Base-by-base conservation (phyloP, 129 eudicot genomes). In the Tanacetum coccineum region DNA sequence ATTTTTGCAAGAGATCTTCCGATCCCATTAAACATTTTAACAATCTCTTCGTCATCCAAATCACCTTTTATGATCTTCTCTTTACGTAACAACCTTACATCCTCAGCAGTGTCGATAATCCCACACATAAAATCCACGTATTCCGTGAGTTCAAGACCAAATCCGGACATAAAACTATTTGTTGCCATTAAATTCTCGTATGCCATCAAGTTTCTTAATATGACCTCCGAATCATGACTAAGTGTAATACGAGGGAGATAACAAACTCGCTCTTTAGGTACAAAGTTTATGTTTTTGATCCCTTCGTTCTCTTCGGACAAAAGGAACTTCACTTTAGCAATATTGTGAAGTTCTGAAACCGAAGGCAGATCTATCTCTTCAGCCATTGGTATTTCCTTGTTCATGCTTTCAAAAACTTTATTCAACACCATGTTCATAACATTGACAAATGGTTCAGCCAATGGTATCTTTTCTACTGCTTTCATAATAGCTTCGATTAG, bases 51-150 rank as follows among this genome's bases (percentile, higher is more conserved):
- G 19, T 76, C 80, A 4, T 13, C 13, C 70, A 68, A 39, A 18
- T 67, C 75, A 6, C 80, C 70, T 51, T 36, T 13, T n/a, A 76
- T 60, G 46, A 76, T 68, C 2, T 61, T 69, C 39, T 50, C 42
- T 11, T 59, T 55, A 6, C 70, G 70, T 68, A 76, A 51, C 70
- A 68, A 25, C 58, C 45, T 62, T 17, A 69, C 80, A 0, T 76
- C 80, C 64, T 68, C 62, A 6, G 15, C 58, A 13, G 3, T 51
- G 8, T 76, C 80, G 3, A 76, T 68, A 22, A 83, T 80, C 39
- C 94, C 89, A 64, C 80, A 67, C 84, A 87, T 76, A 45, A 87
- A 59, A 48, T 83, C 84, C 9, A 81, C 78, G 25, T 83, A 83
- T 15, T 79, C 72, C 1, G 73, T 73, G 17, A 85, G 70, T 6